A percentile compares a stretch with the other conserved stretches of the same genome.
Evolutionary conservation across 1,284 basidiomycete genomes (phyloP).

Genomic region (Malassezia pachydermatis): DNA sequence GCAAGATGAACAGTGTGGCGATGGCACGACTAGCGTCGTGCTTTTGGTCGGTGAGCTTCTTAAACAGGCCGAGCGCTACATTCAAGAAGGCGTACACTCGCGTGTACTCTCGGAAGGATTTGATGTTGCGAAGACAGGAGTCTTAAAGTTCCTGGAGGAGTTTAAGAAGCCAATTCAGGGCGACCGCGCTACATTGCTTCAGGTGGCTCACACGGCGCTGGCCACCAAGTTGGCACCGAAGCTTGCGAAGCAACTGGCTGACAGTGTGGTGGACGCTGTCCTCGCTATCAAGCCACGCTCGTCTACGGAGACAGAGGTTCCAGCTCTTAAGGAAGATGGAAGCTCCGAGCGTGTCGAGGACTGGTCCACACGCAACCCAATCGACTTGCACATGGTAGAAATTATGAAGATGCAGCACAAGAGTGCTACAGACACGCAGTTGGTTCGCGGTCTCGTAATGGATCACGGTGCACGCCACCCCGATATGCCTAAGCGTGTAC

Average conservation of each 20-base stretch:
- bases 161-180: constrained; percentile 66
- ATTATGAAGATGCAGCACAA: constrained; percentile 99
- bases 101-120: constrained; percentile 90
- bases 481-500: constrained; percentile 96
- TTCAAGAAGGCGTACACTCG: constrained; percentile 94
- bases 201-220: constrained; percentile 86
- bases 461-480: constrained; percentile 90
- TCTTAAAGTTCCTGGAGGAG: constrained; percentile 82
- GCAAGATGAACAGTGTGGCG: constrained; percentile 97
- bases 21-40: constrained; percentile 95
- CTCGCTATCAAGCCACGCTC: constrained; percentile 61
- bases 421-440: constrained; percentile 92
- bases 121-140: constrained; percentile 93
- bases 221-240: constrained; percentile 78
- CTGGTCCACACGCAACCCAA: constrained; percentile 54
- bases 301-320: constrained; percentile 25
- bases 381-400: constrained; percentile 98
- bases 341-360: constrained; percentile 34
- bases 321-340: constrained; percentile 32
- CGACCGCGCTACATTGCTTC: constrained; percentile 80
- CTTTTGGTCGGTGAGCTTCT: constrained; percentile 91
- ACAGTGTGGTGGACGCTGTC: constrained; percentile 91
- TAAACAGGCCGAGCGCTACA: constrained; percentile 95
- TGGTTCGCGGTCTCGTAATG: constrained; percentile 86
- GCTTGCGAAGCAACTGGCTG: constrained; percentile 77